Evolutionary conservation across 768 basidiomycete species (phyloP).

Genomic region (Kwoniella mangroviensis): DNA sequence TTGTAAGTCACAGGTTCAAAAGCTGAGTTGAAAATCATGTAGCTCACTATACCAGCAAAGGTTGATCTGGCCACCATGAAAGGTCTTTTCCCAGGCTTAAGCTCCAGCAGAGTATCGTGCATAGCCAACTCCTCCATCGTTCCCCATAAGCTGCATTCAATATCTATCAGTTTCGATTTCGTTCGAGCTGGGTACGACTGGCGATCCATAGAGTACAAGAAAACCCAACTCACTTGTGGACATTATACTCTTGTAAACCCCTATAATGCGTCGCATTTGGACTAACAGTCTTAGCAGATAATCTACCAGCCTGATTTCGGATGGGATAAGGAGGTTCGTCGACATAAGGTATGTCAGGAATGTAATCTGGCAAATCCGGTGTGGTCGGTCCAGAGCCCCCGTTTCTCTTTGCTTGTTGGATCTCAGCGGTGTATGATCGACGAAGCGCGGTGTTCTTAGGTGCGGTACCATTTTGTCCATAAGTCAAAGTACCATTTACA

Average conservation of each 20-base stretch:
- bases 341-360: constrained; percentile 18
- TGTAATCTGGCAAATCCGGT: constrained; percentile 5
- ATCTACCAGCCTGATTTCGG: constrained; percentile 70
- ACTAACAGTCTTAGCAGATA: constrained; percentile 67
- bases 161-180: neutral
- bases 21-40: too few species aligned
- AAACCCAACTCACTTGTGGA: constrained; percentile 28
- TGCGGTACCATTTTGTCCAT: constrained; percentile 21
- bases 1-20: neutral
- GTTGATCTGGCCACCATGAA: constrained; percentile 59
- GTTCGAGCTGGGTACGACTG: too few species aligned
- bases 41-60: constrained; percentile 49
- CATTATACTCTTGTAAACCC: constrained; percentile 60
- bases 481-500: constrained; percentile 13
- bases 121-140: constrained; percentile 73
- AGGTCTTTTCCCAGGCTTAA: constrained; percentile 68
- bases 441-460: constrained; percentile 22
- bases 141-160: constrained; percentile 40
- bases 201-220: too few species aligned
- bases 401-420: constrained; percentile 6
- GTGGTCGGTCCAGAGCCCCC: neutral
- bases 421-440: constrained; percentile 11
- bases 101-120: constrained; percentile 64
- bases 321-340: constrained; percentile 59
- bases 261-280: constrained; percentile 73